Conservation (phyloP, 2,329 filamentous ascomycete genomes). For the Ceratocystis albifundus region DNA sequence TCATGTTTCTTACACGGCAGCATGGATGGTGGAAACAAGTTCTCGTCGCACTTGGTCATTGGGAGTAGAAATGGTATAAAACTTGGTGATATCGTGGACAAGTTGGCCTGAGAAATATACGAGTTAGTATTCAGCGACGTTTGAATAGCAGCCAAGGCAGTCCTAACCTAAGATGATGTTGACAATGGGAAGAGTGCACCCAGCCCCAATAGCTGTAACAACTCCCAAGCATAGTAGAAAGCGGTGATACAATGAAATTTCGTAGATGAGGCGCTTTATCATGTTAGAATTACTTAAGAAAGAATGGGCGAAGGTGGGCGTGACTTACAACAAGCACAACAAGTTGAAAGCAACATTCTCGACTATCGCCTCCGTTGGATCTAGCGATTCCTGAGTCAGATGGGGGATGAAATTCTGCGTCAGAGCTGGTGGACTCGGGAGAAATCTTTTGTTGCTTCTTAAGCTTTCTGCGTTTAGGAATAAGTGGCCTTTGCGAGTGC, state of each 20-base stretch:
- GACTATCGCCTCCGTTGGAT: not conserved
- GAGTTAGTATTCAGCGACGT: not conserved
- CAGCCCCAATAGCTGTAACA: conserved; percentile 21
- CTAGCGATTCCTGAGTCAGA: not conserved
- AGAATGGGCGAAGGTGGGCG: not conserved
- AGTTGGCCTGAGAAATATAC: conserved; percentile 2
- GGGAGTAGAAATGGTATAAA: conserved; percentile 4
- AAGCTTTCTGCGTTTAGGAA: conserved; percentile 13
- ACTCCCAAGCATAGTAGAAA: conserved; percentile 17
- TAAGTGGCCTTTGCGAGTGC: not conserved
- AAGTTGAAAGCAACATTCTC: conserved; percentile 8
- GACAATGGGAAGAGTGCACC: conserved; percentile 29
- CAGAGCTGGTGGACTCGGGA: not conserved
- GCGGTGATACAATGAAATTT: conserved; percentile 18
- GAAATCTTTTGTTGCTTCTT: conserved; percentile 10
- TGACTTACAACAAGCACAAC: conserved; percentile 18
- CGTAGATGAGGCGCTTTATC: conserved; percentile 20
- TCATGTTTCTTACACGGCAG: conserved; percentile 1
- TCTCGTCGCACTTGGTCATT: not conserved
- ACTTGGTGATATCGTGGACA: conserved; percentile 7
- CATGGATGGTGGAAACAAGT: not conserved
- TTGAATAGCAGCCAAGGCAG: not conserved
- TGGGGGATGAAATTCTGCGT: not conserved
- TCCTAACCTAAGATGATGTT: conserved; percentile 30
- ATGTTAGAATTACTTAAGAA: conserved; percentile 2